Evolutionary conservation across 73 alveolate species (phyloP).

Genomic region (Durusdinium trenchii): DNA sequence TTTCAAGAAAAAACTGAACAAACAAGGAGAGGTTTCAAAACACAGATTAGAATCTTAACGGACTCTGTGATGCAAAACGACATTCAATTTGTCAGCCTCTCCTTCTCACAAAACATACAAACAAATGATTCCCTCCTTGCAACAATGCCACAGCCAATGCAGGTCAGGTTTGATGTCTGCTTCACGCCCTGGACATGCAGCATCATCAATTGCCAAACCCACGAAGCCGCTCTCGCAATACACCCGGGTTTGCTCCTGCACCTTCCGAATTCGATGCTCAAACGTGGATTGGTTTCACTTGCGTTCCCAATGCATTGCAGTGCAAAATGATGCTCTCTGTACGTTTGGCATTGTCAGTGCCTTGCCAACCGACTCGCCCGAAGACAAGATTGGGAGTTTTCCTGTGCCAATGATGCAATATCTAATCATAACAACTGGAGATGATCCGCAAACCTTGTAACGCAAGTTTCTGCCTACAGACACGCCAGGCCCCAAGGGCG

Average conservation of each 20-base stretch:
- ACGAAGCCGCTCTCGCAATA: background rate
- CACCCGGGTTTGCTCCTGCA: background rate
- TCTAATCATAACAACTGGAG: background rate
- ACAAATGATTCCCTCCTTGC: background rate
- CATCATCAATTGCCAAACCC: background rate
- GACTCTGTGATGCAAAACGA: background rate
- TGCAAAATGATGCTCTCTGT: background rate
- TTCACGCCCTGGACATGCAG: conserved; percentile 49
- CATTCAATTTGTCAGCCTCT: background rate
- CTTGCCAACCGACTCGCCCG: background rate
- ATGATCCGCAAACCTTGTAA: background rate
- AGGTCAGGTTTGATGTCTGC: conserved; percentile 68
- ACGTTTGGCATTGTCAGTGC: background rate
- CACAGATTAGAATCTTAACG: background rate
- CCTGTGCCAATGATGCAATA: background rate
- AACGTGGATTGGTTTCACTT: background rate
- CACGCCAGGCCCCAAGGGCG: conserved; percentile 67
- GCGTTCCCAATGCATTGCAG: background rate
- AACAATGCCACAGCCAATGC: conserved; percentile 58
- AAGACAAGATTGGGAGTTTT: background rate
- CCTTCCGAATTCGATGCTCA: background rate
- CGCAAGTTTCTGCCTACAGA: background rate
- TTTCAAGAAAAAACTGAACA: background rate
- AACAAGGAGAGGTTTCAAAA: background rate
- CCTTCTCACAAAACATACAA: background rate